Conservation (phyloP, 129 eudicot species). For the Chrysanthemum lavandulifolium region DNA sequence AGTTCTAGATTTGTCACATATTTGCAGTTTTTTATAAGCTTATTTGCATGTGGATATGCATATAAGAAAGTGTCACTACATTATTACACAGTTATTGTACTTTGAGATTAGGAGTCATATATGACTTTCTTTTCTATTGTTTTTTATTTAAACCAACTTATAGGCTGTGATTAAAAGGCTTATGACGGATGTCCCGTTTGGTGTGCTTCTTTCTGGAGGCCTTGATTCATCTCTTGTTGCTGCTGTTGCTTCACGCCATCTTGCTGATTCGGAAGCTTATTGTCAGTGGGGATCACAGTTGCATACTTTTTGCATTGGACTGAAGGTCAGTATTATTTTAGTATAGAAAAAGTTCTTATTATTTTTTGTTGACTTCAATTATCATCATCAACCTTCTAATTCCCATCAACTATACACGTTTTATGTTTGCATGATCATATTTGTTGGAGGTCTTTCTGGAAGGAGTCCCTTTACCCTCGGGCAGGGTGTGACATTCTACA, state of each 20-base stretch:
- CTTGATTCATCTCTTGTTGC: slow-evolving; percentile 99
- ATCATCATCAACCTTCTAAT: no score
- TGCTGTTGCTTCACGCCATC: slow-evolving; percentile 89
- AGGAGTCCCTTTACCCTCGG: no score
- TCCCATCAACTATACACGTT: no score
- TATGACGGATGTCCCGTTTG: slow-evolving; percentile 99
- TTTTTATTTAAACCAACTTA: slow-evolving; percentile 6
- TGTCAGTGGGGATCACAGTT: slow-evolving; percentile 96
- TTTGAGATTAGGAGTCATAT: no score
- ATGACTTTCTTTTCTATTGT: background rate
- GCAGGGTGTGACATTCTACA: no score
- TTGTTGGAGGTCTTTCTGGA: no score
- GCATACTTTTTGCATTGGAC: slow-evolving; percentile 90
- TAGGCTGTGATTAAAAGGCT: slow-evolving; percentile 95
- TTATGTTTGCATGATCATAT: no score
- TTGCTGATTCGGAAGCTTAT: slow-evolving; percentile 68
- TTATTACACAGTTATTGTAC: no score
- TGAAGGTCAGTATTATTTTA: slow-evolving; percentile 51
- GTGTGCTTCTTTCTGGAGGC: slow-evolving; percentile 96
- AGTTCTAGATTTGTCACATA: slow-evolving; percentile 4
- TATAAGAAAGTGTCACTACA: background rate
- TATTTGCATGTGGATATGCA: background rate
- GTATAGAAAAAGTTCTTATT: no score
- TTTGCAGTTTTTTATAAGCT: background rate
- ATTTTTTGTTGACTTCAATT: background rate